Evolutionary conservation across 83 land plant genomes (phyloP), one percentile per base, ranked within the genome.

Genomic region (Picea abies): DNA sequence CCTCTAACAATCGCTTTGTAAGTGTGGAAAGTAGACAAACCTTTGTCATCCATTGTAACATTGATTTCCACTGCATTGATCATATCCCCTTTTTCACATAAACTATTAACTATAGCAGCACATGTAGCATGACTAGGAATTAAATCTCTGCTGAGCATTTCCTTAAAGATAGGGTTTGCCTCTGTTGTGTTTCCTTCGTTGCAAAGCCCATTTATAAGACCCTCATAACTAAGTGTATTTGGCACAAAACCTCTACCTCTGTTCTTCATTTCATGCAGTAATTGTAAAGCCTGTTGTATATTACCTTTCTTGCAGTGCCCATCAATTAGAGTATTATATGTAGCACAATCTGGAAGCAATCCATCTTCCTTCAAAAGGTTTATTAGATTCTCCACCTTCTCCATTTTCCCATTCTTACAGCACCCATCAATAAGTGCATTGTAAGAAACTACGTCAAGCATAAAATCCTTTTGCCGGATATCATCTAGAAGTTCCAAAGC

Each of bases 351-450:
- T n/a, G 96, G 96, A 37, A 14, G 10, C 3, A 91, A 78, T 44
- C 93, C 92, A 66, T 80, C 80, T 11, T 64, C 79, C 49, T 73
- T 78, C 96, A 93, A 90, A 35, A 84, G 52, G 37, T 29, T 60
- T 67, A 86, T 82, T 10, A 91, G 73, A 47, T 61, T 79, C 82
- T 84, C 84, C 62, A 92, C 96, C 67, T 90, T 84, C 60, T 86
- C 87, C 83, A 88, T 80, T 19, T 60, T 67, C 22, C 92, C 91
- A 60, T 82, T 76, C 79, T 86, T 85, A 15, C 88, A 73, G 3
- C 90, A 76, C 11, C 92, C 96, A 81, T 90, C 88, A 58, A 93
- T 90, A 47, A 93, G 82, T 32, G 80, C 92, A 62, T 93, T 93
- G 76, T 90, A 93, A 32, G 62, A 7, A 78, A 78, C 4, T 23